Base-by-base conservation (phyloP, 2,329 filamentous ascomycete species). In the Microcyclospora tardicrescens region DNA sequence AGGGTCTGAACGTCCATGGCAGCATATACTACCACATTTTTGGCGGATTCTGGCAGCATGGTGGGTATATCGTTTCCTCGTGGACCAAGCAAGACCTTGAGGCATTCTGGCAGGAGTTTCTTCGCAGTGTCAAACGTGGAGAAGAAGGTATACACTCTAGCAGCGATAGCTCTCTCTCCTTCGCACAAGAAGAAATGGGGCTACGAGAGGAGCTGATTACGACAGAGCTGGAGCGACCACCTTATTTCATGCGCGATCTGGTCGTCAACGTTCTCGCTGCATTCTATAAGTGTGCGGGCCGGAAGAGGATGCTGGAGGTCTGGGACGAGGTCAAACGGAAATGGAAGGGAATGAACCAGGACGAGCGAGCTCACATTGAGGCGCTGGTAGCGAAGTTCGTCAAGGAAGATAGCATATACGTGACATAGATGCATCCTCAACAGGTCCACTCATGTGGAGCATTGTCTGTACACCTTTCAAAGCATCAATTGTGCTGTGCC, bases 11-110 rank as follows among this genome's bases (percentile, higher is more conserved):
- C 0, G 64, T 89, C 12, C 77, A 89, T 43, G 81, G 81, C 5
- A 73, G 80, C 41, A 73, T 93, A 16, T 95, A 89, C 53, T 67
- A 91, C 29, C 71, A 81, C 6, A 66, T 96, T 3, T 83, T 96
- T 62, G 80, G 84, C 51, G 86, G 83, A 0, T 98, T 96, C 55
- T 69, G 72, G 27, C 59, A 65, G 2, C 79, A 94, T 53, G 89
- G 87, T 10, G 77, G 76, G 16, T 60, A 70, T 13, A 62, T 66
- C 16, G 66, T 77, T 45, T 77, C 78, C 0, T 69, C 75, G 10
- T 98, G 91, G 89, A 84, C 75, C 19, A 64, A 67, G 24, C 61
- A 71, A 46, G 72, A 77, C n/a, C 71, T 96, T 2, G 70, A 79
- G 33, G 69, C 67, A 32, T 74, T 85, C 10, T 81, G 82, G 69